Conservation (phyloP, 1,284 basidiomycete species). For the Moesziomyces parantarcticus region DNA sequence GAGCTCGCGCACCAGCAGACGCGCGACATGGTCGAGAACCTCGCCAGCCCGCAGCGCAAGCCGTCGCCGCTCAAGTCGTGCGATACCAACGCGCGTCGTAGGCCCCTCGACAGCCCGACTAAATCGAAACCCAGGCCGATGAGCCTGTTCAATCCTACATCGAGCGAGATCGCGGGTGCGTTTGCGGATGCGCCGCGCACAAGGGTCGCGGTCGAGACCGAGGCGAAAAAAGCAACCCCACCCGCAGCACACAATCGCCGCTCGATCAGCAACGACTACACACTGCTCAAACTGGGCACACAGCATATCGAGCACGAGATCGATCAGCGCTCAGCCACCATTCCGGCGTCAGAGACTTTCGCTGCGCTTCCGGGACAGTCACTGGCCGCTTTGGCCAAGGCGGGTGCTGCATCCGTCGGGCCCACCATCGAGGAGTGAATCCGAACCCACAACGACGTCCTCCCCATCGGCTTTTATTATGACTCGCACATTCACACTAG, state of each 20-base stretch:
- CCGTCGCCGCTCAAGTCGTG: slow-evolving; percentile 6
- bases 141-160: slow-evolving; percentile 26
- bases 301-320: slow-evolving; percentile 39
- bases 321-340: slow-evolving; percentile 5
- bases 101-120: not conserved
- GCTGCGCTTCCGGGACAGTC: slow-evolving; percentile 10
- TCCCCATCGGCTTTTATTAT: too few species aligned
- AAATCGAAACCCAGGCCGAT: slow-evolving; percentile 24
- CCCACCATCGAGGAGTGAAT: not conserved
- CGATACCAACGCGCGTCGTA: slow-evolving; percentile 1
- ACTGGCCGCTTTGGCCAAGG: not conserved
- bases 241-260: slow-evolving; percentile 2
- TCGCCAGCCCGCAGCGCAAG: slow-evolving; percentile 6
- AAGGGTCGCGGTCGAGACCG: not conserved
- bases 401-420: not conserved
- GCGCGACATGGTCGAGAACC: slow-evolving; percentile 43
- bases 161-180: not conserved
- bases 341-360: slow-evolving; percentile 36
- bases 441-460: not conserved
- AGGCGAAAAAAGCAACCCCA: not conserved
- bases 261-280: slow-evolving; percentile 42
- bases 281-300: slow-evolving; percentile 22
- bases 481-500: too few species aligned
- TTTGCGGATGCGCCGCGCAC: not conserved
- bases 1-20: slow-evolving; percentile 55